Conservation (phyloP, 495 filamentous ascomycete species). For the Trichoderma parareesei region DNA sequence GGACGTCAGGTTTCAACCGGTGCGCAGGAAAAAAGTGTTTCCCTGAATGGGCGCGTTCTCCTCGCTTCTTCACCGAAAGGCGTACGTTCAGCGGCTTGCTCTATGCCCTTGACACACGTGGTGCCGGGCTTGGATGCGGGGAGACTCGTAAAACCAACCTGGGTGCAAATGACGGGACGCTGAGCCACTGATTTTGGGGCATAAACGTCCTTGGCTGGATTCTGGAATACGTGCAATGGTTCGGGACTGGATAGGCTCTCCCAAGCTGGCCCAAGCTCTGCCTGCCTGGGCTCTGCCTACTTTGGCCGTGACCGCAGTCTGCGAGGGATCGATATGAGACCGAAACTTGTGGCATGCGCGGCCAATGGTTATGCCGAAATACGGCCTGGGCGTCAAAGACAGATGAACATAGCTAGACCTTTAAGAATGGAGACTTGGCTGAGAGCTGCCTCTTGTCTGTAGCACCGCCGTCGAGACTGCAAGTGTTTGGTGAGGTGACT, state of each 20-base stretch:
- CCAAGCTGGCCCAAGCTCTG: background rate
- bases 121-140: background rate
- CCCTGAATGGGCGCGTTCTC: background rate
- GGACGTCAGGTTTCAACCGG: background rate
- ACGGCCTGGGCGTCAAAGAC: conserved; percentile 1
- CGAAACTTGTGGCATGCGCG: conserved; percentile 3
- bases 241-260: background rate
- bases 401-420: conserved; percentile 2
- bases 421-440: background rate
- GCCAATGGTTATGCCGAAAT: conserved; percentile 6
- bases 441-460: background rate
- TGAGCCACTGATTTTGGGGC: background rate
- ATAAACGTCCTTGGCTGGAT: background rate
- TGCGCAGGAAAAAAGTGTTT: background rate
- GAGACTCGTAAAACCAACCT: background rate
- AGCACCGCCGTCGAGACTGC: background rate
- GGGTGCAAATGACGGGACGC: background rate
- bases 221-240: background rate
- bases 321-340: background rate
- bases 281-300: background rate
- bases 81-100: background rate
- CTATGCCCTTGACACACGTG: background rate
- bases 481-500: background rate
- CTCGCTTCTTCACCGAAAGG: background rate
- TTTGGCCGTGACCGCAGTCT: background rate